Evolutionary conservation across 2,329 filamentous ascomycete genomes (phyloP).

Genomic region (Cladophialophora chaetospira): DNA sequence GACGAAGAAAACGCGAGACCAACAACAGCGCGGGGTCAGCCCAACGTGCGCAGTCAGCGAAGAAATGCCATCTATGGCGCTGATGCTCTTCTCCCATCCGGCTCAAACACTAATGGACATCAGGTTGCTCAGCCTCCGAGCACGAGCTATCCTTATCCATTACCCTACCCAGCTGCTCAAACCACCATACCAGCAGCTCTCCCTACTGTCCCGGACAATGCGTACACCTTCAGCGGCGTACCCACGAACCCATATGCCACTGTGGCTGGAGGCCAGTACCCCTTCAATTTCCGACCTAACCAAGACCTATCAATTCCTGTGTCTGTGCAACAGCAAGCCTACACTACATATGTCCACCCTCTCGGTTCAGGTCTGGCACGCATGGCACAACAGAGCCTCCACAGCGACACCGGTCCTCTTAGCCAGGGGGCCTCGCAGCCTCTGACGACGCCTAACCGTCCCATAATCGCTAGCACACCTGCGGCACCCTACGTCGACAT

Average conservation of each 20-base stretch:
- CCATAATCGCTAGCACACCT: neutral
- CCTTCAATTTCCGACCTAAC: conserved; percentile 3
- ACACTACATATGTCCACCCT: neutral
- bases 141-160: neutral
- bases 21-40: neutral
- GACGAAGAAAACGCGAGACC: conserved; percentile 13
- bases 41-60: conserved; percentile 1
- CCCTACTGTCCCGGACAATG: neutral
- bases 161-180: no score
- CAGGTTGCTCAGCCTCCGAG: neutral
- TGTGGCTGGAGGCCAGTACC: conserved; percentile 1
- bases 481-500: conserved; percentile 15
- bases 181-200: no score
- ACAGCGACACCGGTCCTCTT: neutral
- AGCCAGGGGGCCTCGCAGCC: neutral
- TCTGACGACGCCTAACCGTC: neutral
- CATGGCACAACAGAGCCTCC: conserved; percentile 2
- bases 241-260: conserved; percentile 5
- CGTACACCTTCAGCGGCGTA: conserved; percentile 18
- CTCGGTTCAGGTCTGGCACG: conserved; percentile 9
- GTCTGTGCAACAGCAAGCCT: neutral
- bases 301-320: neutral
- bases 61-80: conserved; percentile 24
- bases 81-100: conserved; percentile 18
- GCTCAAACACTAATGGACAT: conserved; percentile 1